These are phyloP conservation scores for Corinectria fuckeliana DNA, from an alignment of 2,329 filamentous ascomycete genomes.

Conservation along the genomic window DNA sequence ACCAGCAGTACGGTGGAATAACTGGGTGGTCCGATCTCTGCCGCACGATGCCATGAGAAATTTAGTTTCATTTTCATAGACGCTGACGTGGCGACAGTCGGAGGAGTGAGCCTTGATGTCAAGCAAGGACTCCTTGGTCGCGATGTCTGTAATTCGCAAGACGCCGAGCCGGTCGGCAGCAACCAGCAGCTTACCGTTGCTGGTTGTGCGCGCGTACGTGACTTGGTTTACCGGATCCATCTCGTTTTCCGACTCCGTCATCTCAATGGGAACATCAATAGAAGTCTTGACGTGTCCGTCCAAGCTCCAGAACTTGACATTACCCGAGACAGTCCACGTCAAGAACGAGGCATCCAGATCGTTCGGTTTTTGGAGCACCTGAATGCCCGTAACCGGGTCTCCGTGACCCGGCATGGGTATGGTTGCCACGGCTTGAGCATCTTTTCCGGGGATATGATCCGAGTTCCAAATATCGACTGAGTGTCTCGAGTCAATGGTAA, in stretches of 20 bases:
- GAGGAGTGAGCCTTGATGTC: conserved; percentile 86
- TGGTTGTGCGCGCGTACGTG: conserved; percentile 64
- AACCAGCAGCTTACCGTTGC: conserved; percentile 71
- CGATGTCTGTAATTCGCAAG: conserved; percentile 71
- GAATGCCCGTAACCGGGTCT: conserved; percentile 75
- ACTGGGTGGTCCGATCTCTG: conserved; percentile 88
- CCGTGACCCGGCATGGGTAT: conserved; percentile 68
- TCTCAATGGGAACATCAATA: conserved; percentile 73
- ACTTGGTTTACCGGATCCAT: conserved; percentile 64
- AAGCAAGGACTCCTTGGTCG: conserved; percentile 66
- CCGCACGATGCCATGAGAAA: conserved; percentile 82
- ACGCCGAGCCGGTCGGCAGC: conserved; percentile 89
- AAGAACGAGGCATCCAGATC: conserved; percentile 74
- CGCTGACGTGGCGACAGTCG: conserved; percentile 82
- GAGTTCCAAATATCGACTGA: conserved; percentile 73
- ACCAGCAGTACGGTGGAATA: conserved; percentile 71
- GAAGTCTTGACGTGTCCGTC: conserved; percentile 72
- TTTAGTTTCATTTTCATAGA: conserved; percentile 67
- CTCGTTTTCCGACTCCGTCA: conserved; percentile 57
- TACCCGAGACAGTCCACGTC: conserved; percentile 86
- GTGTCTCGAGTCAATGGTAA: conserved; percentile 77
- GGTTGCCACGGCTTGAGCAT: conserved; percentile 48
- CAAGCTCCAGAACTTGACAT: conserved; percentile 81
- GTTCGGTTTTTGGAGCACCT: conserved; percentile 66
- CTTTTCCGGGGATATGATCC: conserved; percentile 51